Percentiles rank a stretch among this genome's conserved stretches.
phyloP scores from a whole-genome alignment of 2,329 filamentous ascomycete species.

The Penicillium corylophilum region DNA sequence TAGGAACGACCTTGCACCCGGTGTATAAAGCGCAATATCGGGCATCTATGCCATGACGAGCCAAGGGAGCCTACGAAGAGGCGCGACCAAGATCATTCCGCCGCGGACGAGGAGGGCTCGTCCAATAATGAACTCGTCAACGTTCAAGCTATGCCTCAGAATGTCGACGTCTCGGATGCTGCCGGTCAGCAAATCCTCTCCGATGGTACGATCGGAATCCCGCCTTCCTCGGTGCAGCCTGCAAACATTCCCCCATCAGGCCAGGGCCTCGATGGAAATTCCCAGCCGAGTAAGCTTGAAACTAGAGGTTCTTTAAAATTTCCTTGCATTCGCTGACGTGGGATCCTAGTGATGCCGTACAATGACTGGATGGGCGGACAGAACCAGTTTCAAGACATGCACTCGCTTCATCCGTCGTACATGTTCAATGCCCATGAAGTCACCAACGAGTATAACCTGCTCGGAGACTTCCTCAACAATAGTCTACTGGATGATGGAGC shows the following conservation, averaged over 20 bases:
- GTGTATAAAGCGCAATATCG: constrained; percentile 98
- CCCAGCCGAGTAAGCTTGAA: constrained; percentile 69
- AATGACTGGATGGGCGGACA: constrained; percentile 78
- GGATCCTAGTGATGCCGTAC: constrained; percentile 68
- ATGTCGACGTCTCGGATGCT: constrained; percentile 60
- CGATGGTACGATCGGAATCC: constrained; percentile 47
- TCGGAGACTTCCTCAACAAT: constrained; percentile 94
- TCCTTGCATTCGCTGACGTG: constrained; percentile 26
- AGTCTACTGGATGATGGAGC: constrained; percentile 83
- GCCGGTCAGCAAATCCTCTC: constrained; percentile 44
- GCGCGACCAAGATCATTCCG: constrained; percentile 57
- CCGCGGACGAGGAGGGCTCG: constrained; percentile 59
- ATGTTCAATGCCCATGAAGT: constrained; percentile 95
- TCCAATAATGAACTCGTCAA: constrained; percentile 46
- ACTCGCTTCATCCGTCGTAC: constrained; percentile 88
- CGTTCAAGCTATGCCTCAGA: constrained; percentile 50
- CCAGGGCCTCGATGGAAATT: constrained; percentile 63
- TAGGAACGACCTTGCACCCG: constrained; percentile 94
- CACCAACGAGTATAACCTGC: constrained; percentile 91
- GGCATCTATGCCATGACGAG: constrained; percentile 97
- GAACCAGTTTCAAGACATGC: constrained; percentile 90
- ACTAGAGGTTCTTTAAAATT: background rate
- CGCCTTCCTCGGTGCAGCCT: constrained; percentile 65
- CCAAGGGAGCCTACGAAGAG: constrained; percentile 86
- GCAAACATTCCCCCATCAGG: constrained; percentile 64